A percentile compares a stretch with the other conserved stretches of the same genome.
Evolutionary conservation across 148 eudicot genomes (phyloP).

Genomic region (Chenopodium album): DNA sequence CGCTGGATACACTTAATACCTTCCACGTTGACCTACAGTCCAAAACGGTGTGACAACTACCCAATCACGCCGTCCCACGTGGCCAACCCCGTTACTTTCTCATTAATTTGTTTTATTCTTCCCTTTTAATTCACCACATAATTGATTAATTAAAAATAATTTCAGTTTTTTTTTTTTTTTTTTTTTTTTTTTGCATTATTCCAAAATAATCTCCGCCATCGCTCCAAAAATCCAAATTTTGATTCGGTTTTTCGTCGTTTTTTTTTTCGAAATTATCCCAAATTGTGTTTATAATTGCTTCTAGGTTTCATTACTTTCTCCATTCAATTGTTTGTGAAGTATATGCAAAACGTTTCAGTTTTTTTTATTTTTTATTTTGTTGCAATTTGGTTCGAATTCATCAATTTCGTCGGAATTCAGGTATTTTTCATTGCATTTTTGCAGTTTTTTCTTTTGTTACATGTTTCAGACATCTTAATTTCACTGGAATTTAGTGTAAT

Average conservation of each 20-base stretch:
- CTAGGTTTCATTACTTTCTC: neutral
- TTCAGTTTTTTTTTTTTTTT: too few relatives aligned
- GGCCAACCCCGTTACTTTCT: neutral
- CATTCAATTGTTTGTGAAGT: conserved; percentile 3
- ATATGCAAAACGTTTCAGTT: conserved; percentile 3
- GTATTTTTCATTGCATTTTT: neutral
- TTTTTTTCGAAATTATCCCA: neutral
- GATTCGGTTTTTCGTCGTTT: neutral
- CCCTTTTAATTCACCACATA: neutral
- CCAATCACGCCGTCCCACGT: neutral
- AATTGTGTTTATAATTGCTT: neutral
- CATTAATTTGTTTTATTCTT: neutral
- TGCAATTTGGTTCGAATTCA: neutral
- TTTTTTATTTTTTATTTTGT: neutral
- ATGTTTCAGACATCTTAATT: too few relatives aligned
- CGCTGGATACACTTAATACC: neutral
- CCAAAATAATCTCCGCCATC: neutral
- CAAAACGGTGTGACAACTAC: neutral
- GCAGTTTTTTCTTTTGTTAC: neutral
- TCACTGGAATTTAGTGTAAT: neutral
- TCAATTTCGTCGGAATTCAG: neutral
- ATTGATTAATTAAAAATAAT: neutral
- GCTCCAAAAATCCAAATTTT: neutral
- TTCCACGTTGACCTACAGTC: neutral
- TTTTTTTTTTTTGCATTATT: too few relatives aligned